Percentiles rank a stretch among this genome's conserved stretches.
Conservation (phyloP, 768 basidiomycete genomes). For the Lactarius hengduanensis region DNA sequence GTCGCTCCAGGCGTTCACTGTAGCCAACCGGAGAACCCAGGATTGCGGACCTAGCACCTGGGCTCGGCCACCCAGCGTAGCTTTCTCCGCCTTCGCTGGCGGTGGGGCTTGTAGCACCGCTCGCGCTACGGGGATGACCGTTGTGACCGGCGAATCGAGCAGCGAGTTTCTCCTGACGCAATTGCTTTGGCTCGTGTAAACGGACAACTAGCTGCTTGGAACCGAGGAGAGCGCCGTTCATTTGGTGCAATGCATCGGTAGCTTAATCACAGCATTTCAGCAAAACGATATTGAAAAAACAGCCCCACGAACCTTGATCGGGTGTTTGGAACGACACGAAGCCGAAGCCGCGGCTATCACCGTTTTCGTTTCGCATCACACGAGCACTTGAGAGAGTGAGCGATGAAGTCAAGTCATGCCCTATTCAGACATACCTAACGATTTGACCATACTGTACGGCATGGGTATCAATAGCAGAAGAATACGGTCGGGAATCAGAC, state of each 20-base stretch:
- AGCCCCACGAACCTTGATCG: constrained; percentile 56
- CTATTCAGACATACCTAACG: constrained; percentile 57
- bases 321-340: constrained; percentile 87
- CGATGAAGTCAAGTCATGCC: background rate
- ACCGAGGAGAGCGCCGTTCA: constrained; percentile 76
- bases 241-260: constrained; percentile 65
- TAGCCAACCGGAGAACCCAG: constrained; percentile 58
- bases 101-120: constrained; percentile 84
- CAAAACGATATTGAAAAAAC: constrained; percentile 7
- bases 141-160: constrained; percentile 74
- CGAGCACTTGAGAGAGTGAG: constrained; percentile 59
- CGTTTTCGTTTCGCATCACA: constrained; percentile 85
- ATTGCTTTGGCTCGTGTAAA: constrained; percentile 86
- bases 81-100: constrained; percentile 80
- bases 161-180: constrained; percentile 87
- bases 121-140: constrained; percentile 75
- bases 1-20: constrained; percentile 59
- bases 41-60: constrained; percentile 51
- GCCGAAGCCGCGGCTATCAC: constrained; percentile 84
- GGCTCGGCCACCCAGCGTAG: constrained; percentile 71
- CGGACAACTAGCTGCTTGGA: constrained; percentile 81
- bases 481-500: constrained; percentile 27
- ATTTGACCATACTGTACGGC: constrained; percentile 75
- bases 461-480: constrained; percentile 4
- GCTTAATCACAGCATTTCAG: constrained; percentile 44